These are phyloP conservation scores for Phytophthora ramorum DNA, from an alignment of 352 stramenopile genomes.

Conservation along the genomic window DNA sequence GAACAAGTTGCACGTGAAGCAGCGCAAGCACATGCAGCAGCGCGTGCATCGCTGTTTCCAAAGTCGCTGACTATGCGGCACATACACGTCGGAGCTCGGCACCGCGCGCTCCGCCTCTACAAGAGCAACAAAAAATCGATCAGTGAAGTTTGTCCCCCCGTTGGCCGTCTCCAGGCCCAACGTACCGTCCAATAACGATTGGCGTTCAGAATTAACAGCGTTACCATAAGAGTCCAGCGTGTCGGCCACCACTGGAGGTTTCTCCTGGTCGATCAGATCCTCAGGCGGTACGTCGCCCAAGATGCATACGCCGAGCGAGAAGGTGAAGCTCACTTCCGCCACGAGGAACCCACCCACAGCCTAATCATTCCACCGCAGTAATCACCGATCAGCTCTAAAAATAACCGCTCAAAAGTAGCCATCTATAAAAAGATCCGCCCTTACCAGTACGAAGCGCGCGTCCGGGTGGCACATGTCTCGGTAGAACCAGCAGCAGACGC, in stretches of 20 bases:
- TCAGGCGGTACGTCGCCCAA: slow-evolving; percentile 50
- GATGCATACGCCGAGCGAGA: slow-evolving; percentile 76
- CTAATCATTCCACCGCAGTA: slow-evolving; percentile 32
- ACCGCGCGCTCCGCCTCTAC: slow-evolving; percentile 63
- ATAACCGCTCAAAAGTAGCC: background rate
- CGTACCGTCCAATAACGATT: slow-evolving; percentile 81
- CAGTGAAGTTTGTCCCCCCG: slow-evolving; percentile 1
- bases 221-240: slow-evolving; percentile 71
- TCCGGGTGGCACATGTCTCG: slow-evolving; percentile 75
- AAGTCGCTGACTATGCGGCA: slow-evolving; percentile 69
- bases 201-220: slow-evolving; percentile 72
- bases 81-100: slow-evolving; percentile 82
- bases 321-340: slow-evolving; percentile 76
- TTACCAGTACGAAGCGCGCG: slow-evolving; percentile 79
- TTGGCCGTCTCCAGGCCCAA: slow-evolving; percentile 6
- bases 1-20: slow-evolving; percentile 89
- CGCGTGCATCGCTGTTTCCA: slow-evolving; percentile 82
- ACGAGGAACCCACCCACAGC: slow-evolving; percentile 63
- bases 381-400: slow-evolving; percentile 15
- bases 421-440: slow-evolving; percentile 21
- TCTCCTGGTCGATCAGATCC: slow-evolving; percentile 38
- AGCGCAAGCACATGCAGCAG: slow-evolving; percentile 84
- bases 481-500: slow-evolving; percentile 76
- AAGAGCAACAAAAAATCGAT: slow-evolving; percentile 11
- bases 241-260: slow-evolving; percentile 14